A percentile compares a stretch with the other conserved stretches of the same genome.
Conservation (phyloP, 495 filamentous ascomycete genomes). For the Lasiosphaeriaceae sp. region DNA sequence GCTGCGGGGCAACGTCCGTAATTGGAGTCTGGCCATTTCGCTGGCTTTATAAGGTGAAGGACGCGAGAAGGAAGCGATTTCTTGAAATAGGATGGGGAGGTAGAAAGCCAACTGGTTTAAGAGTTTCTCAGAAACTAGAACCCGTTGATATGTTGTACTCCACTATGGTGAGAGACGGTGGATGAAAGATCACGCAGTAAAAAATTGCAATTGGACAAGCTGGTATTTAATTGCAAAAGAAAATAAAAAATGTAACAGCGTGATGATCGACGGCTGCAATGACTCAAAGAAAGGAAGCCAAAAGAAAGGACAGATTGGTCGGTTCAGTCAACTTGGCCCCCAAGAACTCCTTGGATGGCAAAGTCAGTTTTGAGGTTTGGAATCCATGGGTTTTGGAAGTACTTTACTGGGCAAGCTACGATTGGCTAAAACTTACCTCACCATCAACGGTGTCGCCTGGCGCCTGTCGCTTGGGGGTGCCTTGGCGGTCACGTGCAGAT, state of each 20-base stretch:
- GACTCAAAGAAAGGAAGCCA: slow-evolving; percentile 14
- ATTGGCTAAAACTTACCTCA: too few relatives aligned
- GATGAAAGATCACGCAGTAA: too few relatives aligned
- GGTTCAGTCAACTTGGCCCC: slow-evolving; percentile 8
- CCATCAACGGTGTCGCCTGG: neutral
- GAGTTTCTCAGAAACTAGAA: neutral
- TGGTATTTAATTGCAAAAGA: neutral
- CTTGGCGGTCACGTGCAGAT: slow-evolving; percentile 16
- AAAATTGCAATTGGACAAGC: too few relatives aligned
- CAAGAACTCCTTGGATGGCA: slow-evolving; percentile 1
- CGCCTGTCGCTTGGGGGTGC: neutral
- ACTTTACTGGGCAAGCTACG: slow-evolving; percentile 27
- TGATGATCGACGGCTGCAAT: neutral
- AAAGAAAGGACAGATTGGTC: slow-evolving; percentile 29
- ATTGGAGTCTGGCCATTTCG: slow-evolving; percentile 17
- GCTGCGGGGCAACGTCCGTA: slow-evolving; percentile 17
- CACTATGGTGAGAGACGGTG: neutral
- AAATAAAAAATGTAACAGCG: neutral
- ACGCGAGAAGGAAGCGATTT: neutral
- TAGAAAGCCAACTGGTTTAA: too few relatives aligned
- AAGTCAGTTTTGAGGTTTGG: neutral
- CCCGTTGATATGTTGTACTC: neutral
- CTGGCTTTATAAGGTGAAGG: too few relatives aligned
- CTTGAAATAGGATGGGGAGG: too few relatives aligned
- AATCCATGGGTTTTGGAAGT: neutral